These are phyloP conservation scores for Massarina eburnea DNA, from an alignment of 2,329 filamentous ascomycete species.

Conservation along the genomic window DNA sequence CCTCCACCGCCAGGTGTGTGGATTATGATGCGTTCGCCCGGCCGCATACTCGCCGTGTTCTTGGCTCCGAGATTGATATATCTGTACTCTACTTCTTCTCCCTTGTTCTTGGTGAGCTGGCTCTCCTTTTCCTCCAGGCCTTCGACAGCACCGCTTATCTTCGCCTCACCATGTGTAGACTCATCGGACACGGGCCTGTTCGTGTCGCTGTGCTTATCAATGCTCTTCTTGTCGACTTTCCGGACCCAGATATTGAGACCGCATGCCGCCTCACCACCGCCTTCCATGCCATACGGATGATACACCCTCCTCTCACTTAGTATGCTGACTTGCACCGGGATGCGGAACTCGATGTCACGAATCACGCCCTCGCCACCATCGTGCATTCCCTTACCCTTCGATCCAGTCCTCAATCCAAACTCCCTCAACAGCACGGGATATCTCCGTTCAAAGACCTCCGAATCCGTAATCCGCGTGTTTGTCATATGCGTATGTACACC, in stretches of 20 bases:
- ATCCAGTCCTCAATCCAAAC: slow-evolving; percentile 66
- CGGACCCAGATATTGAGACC: slow-evolving; percentile 88
- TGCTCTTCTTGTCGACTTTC: slow-evolving; percentile 53
- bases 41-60: slow-evolving; percentile 75
- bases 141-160: slow-evolving; percentile 49
- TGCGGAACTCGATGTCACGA: slow-evolving; percentile 78
- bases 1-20: slow-evolving; percentile 78
- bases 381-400: slow-evolving; percentile 66
- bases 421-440: slow-evolving; percentile 74
- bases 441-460: slow-evolving; percentile 75
- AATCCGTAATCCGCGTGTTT: slow-evolving; percentile 80
- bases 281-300: slow-evolving; percentile 78
- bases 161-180: slow-evolving; percentile 45
- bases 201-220: slow-evolving; percentile 28
- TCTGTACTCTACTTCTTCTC: slow-evolving; percentile 57
- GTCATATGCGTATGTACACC: slow-evolving; percentile 87
- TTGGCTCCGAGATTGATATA: slow-evolving; percentile 75
- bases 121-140: slow-evolving; percentile 33
- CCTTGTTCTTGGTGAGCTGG: slow-evolving; percentile 27
- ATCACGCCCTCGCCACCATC: slow-evolving; percentile 75
- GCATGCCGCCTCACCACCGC: slow-evolving; percentile 75
- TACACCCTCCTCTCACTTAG: slow-evolving; percentile 76
- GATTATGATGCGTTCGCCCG: slow-evolving; percentile 77
- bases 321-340: slow-evolving; percentile 76
- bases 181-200: slow-evolving; percentile 25